A percentile compares a stretch with the other conserved stretches of the same genome.
Evolutionary conservation across 1,284 basidiomycete genomes (phyloP).

Genomic region (Trichosporon asahii): DNA sequence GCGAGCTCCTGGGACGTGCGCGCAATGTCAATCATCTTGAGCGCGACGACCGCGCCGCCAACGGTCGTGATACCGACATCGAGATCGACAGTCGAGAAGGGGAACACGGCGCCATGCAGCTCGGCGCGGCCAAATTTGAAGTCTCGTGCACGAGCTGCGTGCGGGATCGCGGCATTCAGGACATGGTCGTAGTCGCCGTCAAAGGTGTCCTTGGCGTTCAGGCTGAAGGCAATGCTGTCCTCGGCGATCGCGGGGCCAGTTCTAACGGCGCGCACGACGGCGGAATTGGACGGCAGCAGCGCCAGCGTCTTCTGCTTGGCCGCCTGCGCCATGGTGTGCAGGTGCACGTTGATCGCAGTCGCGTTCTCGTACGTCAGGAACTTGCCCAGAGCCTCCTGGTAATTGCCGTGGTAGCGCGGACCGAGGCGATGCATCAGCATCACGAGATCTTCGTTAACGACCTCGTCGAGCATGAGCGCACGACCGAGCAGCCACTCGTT

Average conservation of each 20-base stretch:
- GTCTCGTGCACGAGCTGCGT: constrained; percentile 34
- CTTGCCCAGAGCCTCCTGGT: constrained; percentile 48
- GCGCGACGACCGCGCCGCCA: constrained; percentile 72
- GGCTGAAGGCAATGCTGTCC: constrained; percentile 44
- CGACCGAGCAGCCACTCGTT: constrained; percentile 50
- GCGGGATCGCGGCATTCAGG: constrained; percentile 43
- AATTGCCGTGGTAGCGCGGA: constrained; percentile 49
- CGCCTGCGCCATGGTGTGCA: constrained; percentile 39
- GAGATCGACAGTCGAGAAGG: constrained; percentile 62
- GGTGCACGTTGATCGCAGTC: constrained; percentile 50
- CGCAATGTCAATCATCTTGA: constrained; percentile 76
- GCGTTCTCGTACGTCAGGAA: constrained; percentile 53
- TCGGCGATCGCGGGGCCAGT: constrained; percentile 45
- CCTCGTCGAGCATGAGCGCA: constrained; percentile 43
- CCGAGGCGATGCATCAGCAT: constrained; percentile 49
- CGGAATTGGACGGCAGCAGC: constrained; percentile 38
- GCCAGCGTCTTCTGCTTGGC: constrained; percentile 39
- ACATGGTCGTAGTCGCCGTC: constrained; percentile 23
- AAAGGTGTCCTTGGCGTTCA: constrained; percentile 41
- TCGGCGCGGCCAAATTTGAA: constrained; percentile 37
- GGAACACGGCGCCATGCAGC: constrained; percentile 61
- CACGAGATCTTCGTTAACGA: constrained; percentile 47
- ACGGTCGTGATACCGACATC: constrained; percentile 78
- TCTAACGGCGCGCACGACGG: constrained; percentile 48
- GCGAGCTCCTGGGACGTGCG: constrained; percentile 70